Evolutionary conservation across 1,284 basidiomycete species (phyloP).

Genomic region (Sanghuangporus weigelae): DNA sequence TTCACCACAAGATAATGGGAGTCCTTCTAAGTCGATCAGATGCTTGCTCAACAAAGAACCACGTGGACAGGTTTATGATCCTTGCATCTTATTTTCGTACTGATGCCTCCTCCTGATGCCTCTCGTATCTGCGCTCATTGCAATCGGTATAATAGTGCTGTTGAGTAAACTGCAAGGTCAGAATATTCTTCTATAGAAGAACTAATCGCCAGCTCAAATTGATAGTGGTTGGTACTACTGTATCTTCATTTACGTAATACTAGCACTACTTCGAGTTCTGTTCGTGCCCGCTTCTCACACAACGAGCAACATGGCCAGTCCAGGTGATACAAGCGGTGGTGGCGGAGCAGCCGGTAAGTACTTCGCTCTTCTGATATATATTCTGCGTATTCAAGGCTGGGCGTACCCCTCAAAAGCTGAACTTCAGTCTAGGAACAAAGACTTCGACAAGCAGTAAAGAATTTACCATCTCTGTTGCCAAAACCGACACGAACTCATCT

Average conservation of each 20-base stretch:
- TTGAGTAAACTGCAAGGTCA: no score
- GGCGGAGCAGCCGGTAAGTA: background rate
- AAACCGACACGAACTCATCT: constrained; percentile 7
- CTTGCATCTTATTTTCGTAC: no score
- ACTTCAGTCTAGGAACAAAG: background rate
- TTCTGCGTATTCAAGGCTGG: background rate
- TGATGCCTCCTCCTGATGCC: no score
- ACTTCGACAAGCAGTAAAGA: background rate
- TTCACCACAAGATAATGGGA: background rate
- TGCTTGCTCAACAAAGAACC: background rate
- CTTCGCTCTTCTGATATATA: background rate
- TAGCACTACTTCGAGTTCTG: no score
- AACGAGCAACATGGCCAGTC: background rate
- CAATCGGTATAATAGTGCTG: no score
- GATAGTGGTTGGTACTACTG: no score
- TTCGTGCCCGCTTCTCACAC: background rate
- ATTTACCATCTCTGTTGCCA: background rate
- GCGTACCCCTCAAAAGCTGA: background rate
- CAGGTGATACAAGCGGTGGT: background rate
- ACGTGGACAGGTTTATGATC: no score
- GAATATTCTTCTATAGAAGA: no score
- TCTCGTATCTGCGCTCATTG: no score
- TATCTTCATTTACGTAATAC: no score
- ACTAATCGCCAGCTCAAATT: no score
- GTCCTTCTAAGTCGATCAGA: background rate